Conservation (phyloP, 1,139 yeast genomes). For the Sugiyamaella pinicola region DNA sequence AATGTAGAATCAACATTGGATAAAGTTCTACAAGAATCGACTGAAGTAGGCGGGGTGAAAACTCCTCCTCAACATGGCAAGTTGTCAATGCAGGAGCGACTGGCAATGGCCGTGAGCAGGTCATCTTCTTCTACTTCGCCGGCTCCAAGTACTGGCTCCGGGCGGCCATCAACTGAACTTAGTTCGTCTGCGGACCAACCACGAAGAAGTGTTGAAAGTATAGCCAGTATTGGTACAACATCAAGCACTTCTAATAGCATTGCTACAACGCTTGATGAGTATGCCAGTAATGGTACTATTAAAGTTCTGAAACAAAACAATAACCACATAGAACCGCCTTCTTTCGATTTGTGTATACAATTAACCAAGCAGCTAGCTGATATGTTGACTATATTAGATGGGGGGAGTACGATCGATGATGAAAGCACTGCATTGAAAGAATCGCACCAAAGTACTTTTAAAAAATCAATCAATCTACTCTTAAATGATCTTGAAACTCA, state of each 20-base stretch:
- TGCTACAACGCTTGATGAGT: not conserved
- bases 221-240: not conserved
- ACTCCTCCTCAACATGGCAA: constrained; percentile 46
- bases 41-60: constrained; percentile 22
- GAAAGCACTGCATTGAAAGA: constrained; percentile 11
- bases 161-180: constrained; percentile 11
- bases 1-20: constrained; percentile 45
- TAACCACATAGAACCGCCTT: constrained; percentile 21
- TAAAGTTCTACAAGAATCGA: constrained; percentile 40
- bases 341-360: constrained; percentile 19
- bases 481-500: constrained; percentile 25
- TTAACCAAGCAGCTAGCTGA: constrained; percentile 25
- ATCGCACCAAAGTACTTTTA: not conserved
- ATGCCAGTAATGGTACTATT: not conserved
- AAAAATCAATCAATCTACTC: constrained; percentile 18
- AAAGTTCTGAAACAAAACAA: constrained; percentile 8
- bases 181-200: constrained; percentile 15
- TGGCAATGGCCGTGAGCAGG: constrained; percentile 68
- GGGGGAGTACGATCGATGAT: not conserved
- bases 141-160: constrained; percentile 4
- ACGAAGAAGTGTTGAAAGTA: constrained; percentile 12
- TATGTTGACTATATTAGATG: constrained; percentile 11
- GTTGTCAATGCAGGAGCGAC: constrained; percentile 73
- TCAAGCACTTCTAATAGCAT: not conserved
- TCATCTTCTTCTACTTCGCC: constrained; percentile 16